Conservation (phyloP, 345 rosid genomes). For the Eucalyptus erythrocorys region DNA sequence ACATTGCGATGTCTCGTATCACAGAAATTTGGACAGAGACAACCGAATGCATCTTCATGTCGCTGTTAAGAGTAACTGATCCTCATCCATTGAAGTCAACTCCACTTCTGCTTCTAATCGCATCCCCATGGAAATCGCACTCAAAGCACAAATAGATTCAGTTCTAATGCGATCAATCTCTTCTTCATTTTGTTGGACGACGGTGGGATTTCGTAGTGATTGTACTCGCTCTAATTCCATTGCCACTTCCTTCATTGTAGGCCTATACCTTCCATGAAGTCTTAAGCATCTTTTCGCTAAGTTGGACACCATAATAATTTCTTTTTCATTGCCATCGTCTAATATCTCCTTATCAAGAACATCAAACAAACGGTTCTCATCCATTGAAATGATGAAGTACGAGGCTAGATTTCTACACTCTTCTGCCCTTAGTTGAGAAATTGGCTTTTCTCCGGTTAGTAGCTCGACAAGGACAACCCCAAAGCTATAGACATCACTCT, state of each 20-base stretch:
- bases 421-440: neutral
- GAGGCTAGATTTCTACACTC: neutral
- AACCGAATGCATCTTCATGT: neutral
- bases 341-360: neutral
- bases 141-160: neutral
- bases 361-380: too few relatives aligned
- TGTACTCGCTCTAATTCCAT: neutral
- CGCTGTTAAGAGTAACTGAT: neutral
- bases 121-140: neutral
- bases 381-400: neutral
- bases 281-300: neutral
- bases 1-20: neutral
- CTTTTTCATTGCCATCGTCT: accelerated
- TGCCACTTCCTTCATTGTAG: neutral
- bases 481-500: neutral
- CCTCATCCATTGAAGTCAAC: neutral
- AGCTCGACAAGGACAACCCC: neutral
- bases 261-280: neutral
- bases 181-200: neutral
- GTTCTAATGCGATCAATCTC: neutral
- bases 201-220: neutral
- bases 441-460: neutral
- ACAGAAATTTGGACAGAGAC: neutral
- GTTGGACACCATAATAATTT: neutral
- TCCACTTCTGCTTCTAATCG: neutral